Percentiles rank a stretch among this genome's conserved stretches.
Conservation (phyloP, 2,329 filamentous ascomycete species). For the Ceratocystiopsis brevicomis region DNA sequence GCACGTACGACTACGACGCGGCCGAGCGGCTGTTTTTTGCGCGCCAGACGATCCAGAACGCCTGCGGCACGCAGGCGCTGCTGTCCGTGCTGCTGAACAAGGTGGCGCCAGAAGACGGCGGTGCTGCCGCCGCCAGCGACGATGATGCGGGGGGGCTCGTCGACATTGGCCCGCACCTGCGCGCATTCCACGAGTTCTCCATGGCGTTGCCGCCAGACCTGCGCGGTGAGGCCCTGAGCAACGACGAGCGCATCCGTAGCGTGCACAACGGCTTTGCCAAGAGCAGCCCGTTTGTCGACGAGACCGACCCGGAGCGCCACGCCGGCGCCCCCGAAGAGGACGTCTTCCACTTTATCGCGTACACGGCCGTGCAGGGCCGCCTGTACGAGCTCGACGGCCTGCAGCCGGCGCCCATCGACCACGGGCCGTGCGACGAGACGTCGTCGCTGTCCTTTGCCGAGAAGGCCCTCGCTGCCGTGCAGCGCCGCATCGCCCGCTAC, state of each 20-base stretch:
- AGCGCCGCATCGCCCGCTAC: conserved; percentile 67
- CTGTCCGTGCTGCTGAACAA: conserved; percentile 85
- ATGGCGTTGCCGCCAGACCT: conserved; percentile 62
- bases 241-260: conserved; percentile 49
- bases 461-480: conserved; percentile 71
- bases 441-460: conserved; percentile 42
- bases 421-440: conserved; percentile 49
- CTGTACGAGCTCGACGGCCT: conserved; percentile 93
- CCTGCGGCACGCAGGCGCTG: conserved; percentile 89
- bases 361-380: conserved; percentile 58
- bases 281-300: conserved; percentile 79
- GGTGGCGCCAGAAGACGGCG: background rate
- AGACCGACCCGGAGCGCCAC: conserved; percentile 55
- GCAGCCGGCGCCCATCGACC: conserved; percentile 78
- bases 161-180: conserved; percentile 51
- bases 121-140: conserved; percentile 5
- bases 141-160: conserved; percentile 31
- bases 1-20: conserved; percentile 58
- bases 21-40: conserved; percentile 78
- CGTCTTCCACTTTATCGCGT: conserved; percentile 95
- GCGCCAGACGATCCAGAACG: conserved; percentile 93
- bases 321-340: conserved; percentile 46
- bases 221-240: conserved; percentile 40
- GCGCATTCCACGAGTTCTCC: conserved; percentile 75
- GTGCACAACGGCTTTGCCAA: conserved; percentile 84